Evolutionary conservation across 2,329 filamentous ascomycete species (phyloP).

Genomic region (Furcasterigmium sp.): DNA sequence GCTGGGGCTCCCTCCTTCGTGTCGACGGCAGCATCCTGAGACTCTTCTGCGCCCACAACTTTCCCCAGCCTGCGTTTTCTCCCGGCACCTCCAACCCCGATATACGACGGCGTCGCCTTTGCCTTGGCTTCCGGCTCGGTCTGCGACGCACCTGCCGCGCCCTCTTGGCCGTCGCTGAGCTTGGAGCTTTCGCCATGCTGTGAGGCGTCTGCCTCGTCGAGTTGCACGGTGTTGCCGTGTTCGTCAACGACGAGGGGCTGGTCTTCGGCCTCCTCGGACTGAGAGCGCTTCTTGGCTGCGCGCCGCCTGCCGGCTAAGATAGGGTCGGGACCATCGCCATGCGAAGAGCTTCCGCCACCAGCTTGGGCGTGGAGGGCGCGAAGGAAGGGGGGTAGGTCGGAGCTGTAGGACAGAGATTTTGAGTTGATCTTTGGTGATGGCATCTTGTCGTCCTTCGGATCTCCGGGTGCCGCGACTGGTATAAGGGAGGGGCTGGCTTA

Average conservation of each 20-base stretch:
- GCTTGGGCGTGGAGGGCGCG: constrained; percentile 49
- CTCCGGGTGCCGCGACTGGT: no score
- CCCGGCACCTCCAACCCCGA: constrained; percentile 36
- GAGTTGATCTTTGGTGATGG: constrained; percentile 56
- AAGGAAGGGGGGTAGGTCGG: constrained; percentile 55
- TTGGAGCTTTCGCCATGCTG: constrained; percentile 8
- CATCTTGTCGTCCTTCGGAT: constrained; percentile 23
- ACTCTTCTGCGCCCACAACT: constrained; percentile 32
- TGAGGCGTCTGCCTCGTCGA: constrained; percentile 30
- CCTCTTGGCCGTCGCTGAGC: constrained; percentile 1
- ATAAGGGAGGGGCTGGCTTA: neutral
- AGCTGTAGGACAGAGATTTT: constrained; percentile 65
- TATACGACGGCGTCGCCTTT: constrained; percentile 29
- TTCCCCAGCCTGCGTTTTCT: constrained; percentile 53
- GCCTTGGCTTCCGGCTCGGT: constrained; percentile 34
- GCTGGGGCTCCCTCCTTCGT: constrained; percentile 5
- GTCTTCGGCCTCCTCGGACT: constrained; percentile 70
- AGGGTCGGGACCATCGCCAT: constrained; percentile 44
- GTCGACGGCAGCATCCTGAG: neutral
- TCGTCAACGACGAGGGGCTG: constrained; percentile 72
- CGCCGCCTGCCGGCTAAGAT: constrained; percentile 44
- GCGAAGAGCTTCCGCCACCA: constrained; percentile 37
- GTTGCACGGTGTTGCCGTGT: constrained; percentile 56
- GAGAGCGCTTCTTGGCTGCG: constrained; percentile 48
- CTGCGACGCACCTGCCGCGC: constrained; percentile 10